Percentiles rank a stretch among this genome's conserved stretches.
phyloP scores from a whole-genome alignment of 1,284 basidiomycete species.

The Tilletia caries region DNA sequence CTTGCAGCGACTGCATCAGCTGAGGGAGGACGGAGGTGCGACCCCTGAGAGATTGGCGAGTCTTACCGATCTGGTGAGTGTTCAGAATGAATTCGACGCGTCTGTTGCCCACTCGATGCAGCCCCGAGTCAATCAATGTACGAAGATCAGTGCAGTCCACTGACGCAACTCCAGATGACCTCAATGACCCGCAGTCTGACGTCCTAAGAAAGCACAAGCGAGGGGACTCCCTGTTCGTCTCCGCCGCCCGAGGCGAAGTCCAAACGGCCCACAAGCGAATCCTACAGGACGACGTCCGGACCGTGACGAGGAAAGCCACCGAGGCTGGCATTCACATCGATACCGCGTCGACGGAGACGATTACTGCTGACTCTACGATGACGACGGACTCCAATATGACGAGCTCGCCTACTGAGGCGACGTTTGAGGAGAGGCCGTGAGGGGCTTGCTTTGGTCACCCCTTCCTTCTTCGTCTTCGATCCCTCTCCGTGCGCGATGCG shows the following conservation, averaged over 20 bases:
- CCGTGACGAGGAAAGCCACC: background rate
- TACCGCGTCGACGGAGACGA: background rate
- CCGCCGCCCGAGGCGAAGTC: constrained; percentile 11
- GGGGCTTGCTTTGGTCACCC: no score
- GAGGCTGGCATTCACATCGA: background rate
- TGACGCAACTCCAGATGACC: no score
- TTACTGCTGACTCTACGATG: background rate
- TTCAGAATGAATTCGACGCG: background rate
- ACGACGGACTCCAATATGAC: background rate
- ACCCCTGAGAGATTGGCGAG: constrained; percentile 34
- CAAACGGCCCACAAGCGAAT: background rate
- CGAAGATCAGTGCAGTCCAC: no score
- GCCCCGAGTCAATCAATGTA: no score
- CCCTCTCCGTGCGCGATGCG: no score
- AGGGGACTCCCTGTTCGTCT: constrained; percentile 25
- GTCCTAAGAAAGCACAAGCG: constrained; percentile 27
- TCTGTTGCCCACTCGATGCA: no score
- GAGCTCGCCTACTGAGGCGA: background rate
- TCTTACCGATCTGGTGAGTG: constrained; percentile 30
- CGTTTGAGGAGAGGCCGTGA: background rate
- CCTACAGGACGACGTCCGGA: background rate
- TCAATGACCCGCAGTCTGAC: background rate
- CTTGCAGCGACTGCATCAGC: constrained; percentile 36
- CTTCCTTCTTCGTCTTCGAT: no score
- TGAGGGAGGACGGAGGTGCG: constrained; percentile 33